phyloP scores from a whole-genome alignment of 805 yeast genomes.

The Ogataea philodendri region DNA sequence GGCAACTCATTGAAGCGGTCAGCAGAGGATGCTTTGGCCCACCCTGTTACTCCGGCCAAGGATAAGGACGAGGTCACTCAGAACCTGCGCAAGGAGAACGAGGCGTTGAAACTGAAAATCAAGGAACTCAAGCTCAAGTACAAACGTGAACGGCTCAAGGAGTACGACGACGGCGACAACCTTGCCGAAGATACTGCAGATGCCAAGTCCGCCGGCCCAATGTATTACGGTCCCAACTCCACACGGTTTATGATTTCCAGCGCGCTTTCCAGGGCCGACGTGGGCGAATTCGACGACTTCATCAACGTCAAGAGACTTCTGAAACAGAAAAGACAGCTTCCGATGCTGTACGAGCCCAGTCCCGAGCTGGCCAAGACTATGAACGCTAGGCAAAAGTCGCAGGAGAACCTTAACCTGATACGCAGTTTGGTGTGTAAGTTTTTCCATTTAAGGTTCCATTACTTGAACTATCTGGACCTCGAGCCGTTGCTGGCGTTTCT shows the following conservation, averaged over 20 bases:
- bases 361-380: conserved; percentile 8
- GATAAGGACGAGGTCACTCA: conserved; percentile 16
- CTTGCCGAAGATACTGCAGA: conserved; percentile 4
- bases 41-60: not conserved
- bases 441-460: conserved; percentile 40
- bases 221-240: conserved; percentile 53
- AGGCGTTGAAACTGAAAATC: conserved; percentile 28
- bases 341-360: conserved; percentile 16
- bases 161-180: conserved; percentile 17
- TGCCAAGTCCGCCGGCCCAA: conserved; percentile 16
- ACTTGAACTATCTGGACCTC: conserved; percentile 40
- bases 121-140: conserved; percentile 27
- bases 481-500: conserved; percentile 37
- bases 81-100: conserved; percentile 29
- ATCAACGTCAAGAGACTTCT: conserved; percentile 31
- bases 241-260: conserved; percentile 46
- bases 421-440: conserved; percentile 39
- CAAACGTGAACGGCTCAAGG: conserved; percentile 19
- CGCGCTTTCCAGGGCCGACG: conserved; percentile 27
- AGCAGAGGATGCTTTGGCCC: conserved; percentile 3
- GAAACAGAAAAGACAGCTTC: conserved; percentile 32
- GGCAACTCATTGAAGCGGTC: conserved; percentile 1
- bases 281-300: conserved; percentile 28
- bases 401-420: conserved; percentile 37
- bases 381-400: conserved; percentile 17